phyloP scores from a whole-genome alignment of 257 asterid species.

The Ballota nigra region DNA sequence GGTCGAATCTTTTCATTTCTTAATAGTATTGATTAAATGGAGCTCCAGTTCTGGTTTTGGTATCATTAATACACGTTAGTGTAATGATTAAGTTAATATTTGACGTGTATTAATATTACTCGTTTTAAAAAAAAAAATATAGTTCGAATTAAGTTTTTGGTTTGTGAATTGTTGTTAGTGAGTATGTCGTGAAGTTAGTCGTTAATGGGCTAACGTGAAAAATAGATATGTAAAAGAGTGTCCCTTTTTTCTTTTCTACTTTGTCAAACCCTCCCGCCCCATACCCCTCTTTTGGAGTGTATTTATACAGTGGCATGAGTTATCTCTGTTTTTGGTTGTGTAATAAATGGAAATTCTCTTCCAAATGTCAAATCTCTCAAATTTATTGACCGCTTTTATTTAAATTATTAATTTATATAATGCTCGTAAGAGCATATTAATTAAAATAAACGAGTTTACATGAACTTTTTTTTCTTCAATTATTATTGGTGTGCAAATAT shows the following conservation, averaged over 20 bases:
- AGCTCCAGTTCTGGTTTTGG: not conserved
- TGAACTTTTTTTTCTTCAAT: no score
- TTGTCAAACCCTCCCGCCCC: no score
- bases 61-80: not conserved
- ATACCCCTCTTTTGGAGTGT: not conserved
- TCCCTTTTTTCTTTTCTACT: no score
- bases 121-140: no score
- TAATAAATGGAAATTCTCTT: not conserved
- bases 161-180: not conserved
- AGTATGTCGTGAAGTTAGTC: slow-evolving; percentile 29
- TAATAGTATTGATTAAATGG: not conserved
- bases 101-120: not conserved
- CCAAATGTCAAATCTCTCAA: not conserved
- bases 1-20: no score
- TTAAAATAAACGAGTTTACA: no score
- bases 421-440: not conserved
- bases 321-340: not conserved
- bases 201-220: slow-evolving; percentile 26
- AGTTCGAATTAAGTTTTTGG: not conserved
- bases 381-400: not conserved
- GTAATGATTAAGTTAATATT: not conserved
- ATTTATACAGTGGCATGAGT: not conserved
- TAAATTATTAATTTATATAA: not conserved
- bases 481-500: no score
- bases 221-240: not conserved